A percentile compares a stretch with the other conserved stretches of the same genome.
Conservation (phyloP, 75 land plant genomes). For the Cunninghamia lanceolata region DNA sequence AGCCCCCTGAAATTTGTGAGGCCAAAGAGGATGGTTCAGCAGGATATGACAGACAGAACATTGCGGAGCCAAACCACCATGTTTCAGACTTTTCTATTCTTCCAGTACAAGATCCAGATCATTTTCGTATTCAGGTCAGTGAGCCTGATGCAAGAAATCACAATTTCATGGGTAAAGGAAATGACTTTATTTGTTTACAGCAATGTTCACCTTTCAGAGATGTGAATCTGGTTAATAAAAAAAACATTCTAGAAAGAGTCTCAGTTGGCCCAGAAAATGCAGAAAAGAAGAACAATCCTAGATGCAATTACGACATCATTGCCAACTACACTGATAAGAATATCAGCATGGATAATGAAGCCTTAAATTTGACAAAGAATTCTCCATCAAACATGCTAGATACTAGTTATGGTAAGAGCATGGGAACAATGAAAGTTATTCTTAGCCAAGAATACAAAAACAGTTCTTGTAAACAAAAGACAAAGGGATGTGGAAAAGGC, state of each 20-base stretch:
- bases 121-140: background rate
- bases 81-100: background rate
- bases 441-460: background rate
- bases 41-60: background rate
- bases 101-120: background rate
- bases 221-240: background rate
- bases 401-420: background rate
- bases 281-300: too few relatives aligned
- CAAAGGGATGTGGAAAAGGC: too few relatives aligned
- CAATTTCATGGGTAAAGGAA: background rate
- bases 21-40: background rate
- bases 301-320: background rate
- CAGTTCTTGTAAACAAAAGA: too few relatives aligned
- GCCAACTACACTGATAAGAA: background rate
- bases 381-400: background rate
- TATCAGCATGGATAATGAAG: background rate
- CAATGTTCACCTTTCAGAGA: background rate
- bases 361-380: background rate
- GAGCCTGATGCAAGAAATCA: background rate
- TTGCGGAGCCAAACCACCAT: background rate
- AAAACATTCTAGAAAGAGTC: background rate
- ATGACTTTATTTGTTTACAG: background rate
- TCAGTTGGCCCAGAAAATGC: too few relatives aligned
- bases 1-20: background rate
- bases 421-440: background rate